Evolutionary conservation across 2,329 filamentous ascomycete species (phyloP).

Genomic region (Fusarium pseudoanthophilum): DNA sequence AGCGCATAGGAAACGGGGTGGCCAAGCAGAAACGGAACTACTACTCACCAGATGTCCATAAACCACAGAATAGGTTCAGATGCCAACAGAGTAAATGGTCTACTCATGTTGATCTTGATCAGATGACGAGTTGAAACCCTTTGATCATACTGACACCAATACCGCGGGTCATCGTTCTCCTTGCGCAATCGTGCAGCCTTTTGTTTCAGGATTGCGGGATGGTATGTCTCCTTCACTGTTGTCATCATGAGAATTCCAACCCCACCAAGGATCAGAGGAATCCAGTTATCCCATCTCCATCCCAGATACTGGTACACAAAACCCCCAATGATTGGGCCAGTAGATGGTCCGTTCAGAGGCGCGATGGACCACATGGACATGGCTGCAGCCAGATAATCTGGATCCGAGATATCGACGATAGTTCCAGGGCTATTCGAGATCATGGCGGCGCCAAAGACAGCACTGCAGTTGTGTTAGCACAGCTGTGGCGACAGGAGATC

Average conservation of each 20-base stretch:
- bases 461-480: constrained; percentile 31
- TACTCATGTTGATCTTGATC: constrained; percentile 78
- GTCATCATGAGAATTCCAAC: constrained; percentile 68
- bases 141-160: constrained; percentile 85
- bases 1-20: not conserved
- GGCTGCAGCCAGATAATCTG: constrained; percentile 82
- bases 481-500: not conserved
- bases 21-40: not conserved
- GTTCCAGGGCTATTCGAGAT: constrained; percentile 86
- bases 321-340: constrained; percentile 70
- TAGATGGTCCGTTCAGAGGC: constrained; percentile 78
- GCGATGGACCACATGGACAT: constrained; percentile 87
- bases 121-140: constrained; percentile 71
- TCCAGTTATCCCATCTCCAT: constrained; percentile 91
- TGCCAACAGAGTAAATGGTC: constrained; percentile 80
- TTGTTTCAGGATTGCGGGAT: constrained; percentile 73
- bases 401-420: constrained; percentile 83
- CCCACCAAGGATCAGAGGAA: constrained; percentile 77
- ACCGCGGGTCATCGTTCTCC: constrained; percentile 75
- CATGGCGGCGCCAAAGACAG: constrained; percentile 76
- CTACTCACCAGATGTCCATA: constrained; percentile 70
- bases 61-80: constrained; percentile 85
- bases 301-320: constrained; percentile 77
- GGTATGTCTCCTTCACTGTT: constrained; percentile 79
- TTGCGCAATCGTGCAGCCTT: constrained; percentile 73